These are phyloP conservation scores for Articulospora tetracladia DNA, from an alignment of 495 filamentous ascomycete species.

Conservation along the genomic window DNA sequence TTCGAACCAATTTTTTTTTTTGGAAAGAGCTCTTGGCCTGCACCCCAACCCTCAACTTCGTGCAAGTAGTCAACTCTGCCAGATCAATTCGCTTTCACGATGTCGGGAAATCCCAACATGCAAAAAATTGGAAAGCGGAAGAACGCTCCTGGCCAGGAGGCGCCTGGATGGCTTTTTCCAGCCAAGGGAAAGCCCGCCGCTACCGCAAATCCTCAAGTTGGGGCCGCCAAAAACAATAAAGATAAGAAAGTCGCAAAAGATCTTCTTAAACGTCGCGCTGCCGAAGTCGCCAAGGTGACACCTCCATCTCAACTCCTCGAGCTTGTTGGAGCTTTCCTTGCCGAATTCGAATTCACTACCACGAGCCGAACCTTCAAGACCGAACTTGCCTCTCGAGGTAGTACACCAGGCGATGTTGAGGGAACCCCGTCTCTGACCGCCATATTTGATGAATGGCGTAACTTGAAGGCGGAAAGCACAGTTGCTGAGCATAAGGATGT, in stretches of 20 bases:
- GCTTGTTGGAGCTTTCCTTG: conserved; percentile 63
- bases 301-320: conserved; percentile 58
- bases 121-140: conserved; percentile 25
- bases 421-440: conserved; percentile 37
- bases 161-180: conserved; percentile 27
- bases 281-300: conserved; percentile 20
- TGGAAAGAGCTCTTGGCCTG: neutral
- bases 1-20: neutral
- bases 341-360: conserved; percentile 57
- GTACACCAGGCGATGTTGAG: conserved; percentile 28
- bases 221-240: conserved; percentile 12
- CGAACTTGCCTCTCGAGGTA: conserved; percentile 44
- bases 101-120: conserved; percentile 26
- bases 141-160: conserved; percentile 10
- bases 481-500: neutral
- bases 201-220: neutral
- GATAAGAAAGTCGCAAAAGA: conserved; percentile 22
- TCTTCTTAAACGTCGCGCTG: conserved; percentile 19
- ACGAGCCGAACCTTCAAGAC: conserved; percentile 57
- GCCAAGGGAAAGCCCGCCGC: conserved; percentile 4
- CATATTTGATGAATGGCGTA: conserved; percentile 46
- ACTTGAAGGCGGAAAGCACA: conserved; percentile 19
- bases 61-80: neutral
- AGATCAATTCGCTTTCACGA: conserved; percentile 5
- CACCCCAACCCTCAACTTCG: neutral